These are phyloP conservation scores for Claviceps monticola DNA, from an alignment of 2,329 filamentous ascomycete genomes.

Conservation along the genomic window DNA sequence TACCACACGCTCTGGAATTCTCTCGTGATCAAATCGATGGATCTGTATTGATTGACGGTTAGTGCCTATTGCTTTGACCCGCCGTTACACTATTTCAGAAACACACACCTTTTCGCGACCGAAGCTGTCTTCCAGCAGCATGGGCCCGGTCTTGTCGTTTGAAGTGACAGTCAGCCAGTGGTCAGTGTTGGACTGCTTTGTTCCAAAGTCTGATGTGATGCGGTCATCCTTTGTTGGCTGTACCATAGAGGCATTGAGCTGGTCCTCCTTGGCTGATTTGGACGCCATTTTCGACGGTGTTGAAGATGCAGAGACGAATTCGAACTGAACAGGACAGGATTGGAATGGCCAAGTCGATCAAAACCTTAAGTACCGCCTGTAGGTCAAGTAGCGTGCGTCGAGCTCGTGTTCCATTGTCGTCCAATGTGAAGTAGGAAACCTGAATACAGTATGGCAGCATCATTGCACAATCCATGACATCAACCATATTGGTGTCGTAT, in stretches of 20 bases:
- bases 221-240: conserved; percentile 43
- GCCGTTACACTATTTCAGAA: not conserved
- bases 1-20: conserved; percentile 47
- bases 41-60: conserved; percentile 30
- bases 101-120: conserved; percentile 49
- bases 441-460: too few relatives aligned
- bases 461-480: too few relatives aligned
- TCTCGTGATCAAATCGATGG: conserved; percentile 54
- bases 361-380: too few relatives aligned
- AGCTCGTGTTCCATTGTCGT: too few relatives aligned
- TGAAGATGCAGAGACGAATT: not conserved
- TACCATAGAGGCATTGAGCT: conserved; percentile 44
- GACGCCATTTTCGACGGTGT: conserved; percentile 18
- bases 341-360: too few relatives aligned
- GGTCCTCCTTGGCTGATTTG: conserved; percentile 40
- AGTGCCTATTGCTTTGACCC: not conserved
- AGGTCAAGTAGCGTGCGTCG: too few relatives aligned
- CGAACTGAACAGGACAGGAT: not conserved
- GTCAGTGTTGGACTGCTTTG: conserved; percentile 59
- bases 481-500: too few relatives aligned
- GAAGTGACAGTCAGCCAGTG: conserved; percentile 58
- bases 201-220: conserved; percentile 66
- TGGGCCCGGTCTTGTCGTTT: conserved; percentile 50
- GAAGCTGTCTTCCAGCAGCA: conserved; percentile 50
- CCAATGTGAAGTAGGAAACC: too few relatives aligned